A percentile compares a stretch with the other conserved stretches of the same genome.
Conservation (phyloP, 129 eudicot species). For the Centaurea solstitialis region DNA sequence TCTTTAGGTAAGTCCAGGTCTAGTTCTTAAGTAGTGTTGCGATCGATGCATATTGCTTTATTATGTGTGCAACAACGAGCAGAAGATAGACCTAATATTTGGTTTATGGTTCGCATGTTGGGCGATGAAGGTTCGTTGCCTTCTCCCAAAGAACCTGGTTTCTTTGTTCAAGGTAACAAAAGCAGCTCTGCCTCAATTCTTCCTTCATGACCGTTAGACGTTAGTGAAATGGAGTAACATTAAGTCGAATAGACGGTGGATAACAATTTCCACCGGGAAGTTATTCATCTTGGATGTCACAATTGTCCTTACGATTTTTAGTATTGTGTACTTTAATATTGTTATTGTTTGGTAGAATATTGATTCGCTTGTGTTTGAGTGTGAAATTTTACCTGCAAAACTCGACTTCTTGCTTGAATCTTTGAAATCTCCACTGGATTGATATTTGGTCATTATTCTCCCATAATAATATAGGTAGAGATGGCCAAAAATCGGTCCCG, state of each 20-base stretch:
- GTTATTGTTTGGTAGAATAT: not conserved
- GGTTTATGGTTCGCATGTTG: conserved; percentile 44
- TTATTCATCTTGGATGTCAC: no score
- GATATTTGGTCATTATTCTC: not conserved
- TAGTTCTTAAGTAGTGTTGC: conserved; percentile 11
- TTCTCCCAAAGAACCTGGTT: conserved; percentile 32
- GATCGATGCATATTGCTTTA: conserved; percentile 34
- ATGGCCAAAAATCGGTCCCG: no score
- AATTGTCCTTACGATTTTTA: no score
- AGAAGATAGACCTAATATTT: conserved; percentile 46
- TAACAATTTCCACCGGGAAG: no score
- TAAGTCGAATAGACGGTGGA: no score
- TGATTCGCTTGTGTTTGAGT: not conserved
- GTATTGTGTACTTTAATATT: not conserved
- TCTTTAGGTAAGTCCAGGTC: not conserved
- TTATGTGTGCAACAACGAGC: conserved; percentile 46
- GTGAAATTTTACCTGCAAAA: not conserved
- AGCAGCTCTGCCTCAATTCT: no score
- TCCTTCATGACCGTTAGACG: no score
- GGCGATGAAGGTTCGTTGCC: conserved; percentile 22
- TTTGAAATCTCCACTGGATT: not conserved
- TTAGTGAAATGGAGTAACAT: no score
- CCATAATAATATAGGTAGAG: no score
- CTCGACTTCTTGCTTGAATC: not conserved
- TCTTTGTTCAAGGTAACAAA: not conserved